These are phyloP conservation scores for Larix kaempferi DNA, from an alignment of 75 land plant species.

Conservation along the genomic window DNA sequence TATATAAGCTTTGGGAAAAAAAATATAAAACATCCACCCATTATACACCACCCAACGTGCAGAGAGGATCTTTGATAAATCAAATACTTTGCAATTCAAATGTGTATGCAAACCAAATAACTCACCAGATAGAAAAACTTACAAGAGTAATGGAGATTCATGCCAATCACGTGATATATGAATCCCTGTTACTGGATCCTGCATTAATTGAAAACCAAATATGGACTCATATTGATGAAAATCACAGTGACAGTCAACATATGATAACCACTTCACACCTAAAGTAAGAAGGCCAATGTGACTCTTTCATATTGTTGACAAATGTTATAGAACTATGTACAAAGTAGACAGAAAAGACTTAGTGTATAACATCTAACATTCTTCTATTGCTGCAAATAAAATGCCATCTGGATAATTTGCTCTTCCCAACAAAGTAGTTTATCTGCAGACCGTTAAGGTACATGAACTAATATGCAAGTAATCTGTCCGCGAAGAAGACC, in stretches of 20 bases:
- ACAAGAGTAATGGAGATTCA: constrained; percentile 65
- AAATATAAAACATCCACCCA: too few relatives aligned
- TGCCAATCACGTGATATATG: constrained; percentile 70
- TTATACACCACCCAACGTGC: too few relatives aligned
- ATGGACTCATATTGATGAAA: not conserved
- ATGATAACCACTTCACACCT: not conserved
- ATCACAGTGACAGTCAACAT: not conserved
- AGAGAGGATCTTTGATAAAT: too few relatives aligned
- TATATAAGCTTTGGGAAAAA: too few relatives aligned
- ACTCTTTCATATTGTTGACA: too few relatives aligned
- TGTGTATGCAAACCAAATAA: not conserved
- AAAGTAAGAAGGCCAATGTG: not conserved
- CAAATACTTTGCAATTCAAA: too few relatives aligned
- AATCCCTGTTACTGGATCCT: constrained; percentile 94
- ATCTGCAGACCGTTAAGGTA: constrained; percentile 61
- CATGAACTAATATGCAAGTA: constrained; percentile 64
- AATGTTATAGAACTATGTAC: not conserved
- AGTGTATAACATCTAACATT: not conserved
- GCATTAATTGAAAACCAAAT: constrained; percentile 9
- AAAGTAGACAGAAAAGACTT: not conserved
- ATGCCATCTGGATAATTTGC: not conserved
- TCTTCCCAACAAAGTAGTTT: not conserved
- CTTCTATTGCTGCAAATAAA: constrained; percentile 4
- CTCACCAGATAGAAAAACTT: constrained; percentile 23
- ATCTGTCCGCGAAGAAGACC: constrained; percentile 72